Base-by-base conservation (phyloP, 495 filamentous ascomycete genomes). In the Penicillium coprophilum region DNA sequence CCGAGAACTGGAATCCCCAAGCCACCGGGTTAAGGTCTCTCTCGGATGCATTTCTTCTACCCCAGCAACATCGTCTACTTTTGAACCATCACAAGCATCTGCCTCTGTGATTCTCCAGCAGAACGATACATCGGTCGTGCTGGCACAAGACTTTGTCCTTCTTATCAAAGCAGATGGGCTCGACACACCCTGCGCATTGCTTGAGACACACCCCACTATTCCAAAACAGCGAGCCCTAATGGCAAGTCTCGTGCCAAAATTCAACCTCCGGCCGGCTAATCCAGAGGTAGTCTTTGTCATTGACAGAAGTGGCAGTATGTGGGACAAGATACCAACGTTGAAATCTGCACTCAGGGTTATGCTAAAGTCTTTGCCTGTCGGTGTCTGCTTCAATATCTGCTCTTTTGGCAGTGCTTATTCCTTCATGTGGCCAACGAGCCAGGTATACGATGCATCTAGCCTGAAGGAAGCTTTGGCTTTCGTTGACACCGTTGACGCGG, bases 321-420 rank as follows among this genome's bases (percentile, higher is more conserved):
- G 56, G 1, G 65, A 68, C 32, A 81, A 80, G 28, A 88, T 88
- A 2, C 34, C 60, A 1, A 80, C 82, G 15, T 67, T 88, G 24
- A 64, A 77, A 15, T 71, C 77, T 7, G 87, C 87, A 3, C 72
- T 91, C 24, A 75, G 74, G 2, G 68, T 89, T n/a, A 87, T 91
- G 58, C 72, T 91, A 31, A 89, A 88, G 59, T 87, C 84, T 0
- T 68, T 91, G 15, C 87, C 87, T 2, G 57, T 83, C 1, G 86
- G 86, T 1, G 71, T 84, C 48, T 82, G 80, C 62, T 91, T 91
- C 74, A 90, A 91, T 67, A 89, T 91, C 55, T 86, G 83, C 68
- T 87, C 83, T 1, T 91, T 91, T 57, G 87, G 87, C 10, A 71
- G 50, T 20, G 13, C 17, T 0, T 59, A 80, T 58, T 63, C 68